phyloP scores from a whole-genome alignment of 768 basidiomycete species.

The Tylopilus vinaceipallidus region DNA sequence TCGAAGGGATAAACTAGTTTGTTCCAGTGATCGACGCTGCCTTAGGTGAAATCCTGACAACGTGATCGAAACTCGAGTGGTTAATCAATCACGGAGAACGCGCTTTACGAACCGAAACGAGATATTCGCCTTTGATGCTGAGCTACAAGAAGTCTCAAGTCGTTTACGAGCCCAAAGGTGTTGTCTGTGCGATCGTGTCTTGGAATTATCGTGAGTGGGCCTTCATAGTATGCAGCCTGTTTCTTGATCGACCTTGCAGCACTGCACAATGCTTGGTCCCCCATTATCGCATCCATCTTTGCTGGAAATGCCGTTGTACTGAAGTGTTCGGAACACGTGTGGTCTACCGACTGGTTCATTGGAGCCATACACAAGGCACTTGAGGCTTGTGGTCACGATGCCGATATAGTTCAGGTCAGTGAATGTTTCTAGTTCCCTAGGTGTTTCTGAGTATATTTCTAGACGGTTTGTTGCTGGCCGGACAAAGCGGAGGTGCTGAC shows the following conservation, averaged over 20 bases:
- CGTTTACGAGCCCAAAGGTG: conserved; percentile 88
- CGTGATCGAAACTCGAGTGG: conserved; percentile 93
- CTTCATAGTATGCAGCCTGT: not conserved
- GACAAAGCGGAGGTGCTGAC: conserved; percentile 84
- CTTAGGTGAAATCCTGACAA: conserved; percentile 93
- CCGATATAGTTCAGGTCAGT: conserved; percentile 83
- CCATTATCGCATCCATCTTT: conserved; percentile 88
- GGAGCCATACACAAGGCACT: conserved; percentile 76
- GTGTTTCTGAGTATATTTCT: conserved; percentile 9
- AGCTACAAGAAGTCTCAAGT: conserved; percentile 77
- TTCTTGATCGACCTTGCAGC: conserved; percentile 44
- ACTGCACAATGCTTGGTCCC: conserved; percentile 91
- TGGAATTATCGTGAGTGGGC: conserved; percentile 84
- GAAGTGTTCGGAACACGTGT: conserved; percentile 92
- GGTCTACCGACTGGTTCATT: conserved; percentile 85
- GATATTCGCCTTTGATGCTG: conserved; percentile 65
- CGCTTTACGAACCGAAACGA: conserved; percentile 67
- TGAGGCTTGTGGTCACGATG: conserved; percentile 76
- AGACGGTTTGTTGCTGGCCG: conserved; percentile 87
- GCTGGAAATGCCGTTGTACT: conserved; percentile 87
- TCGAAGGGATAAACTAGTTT: not conserved
- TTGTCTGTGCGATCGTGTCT: conserved; percentile 89
- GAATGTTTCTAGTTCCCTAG: not conserved
- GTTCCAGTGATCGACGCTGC: conserved; percentile 84
- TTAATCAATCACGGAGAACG: conserved; percentile 82